Percentiles rank a stretch among this genome's conserved stretches.
phyloP scores from a whole-genome alignment of 2,329 filamentous ascomycete species.

The Plectosphaerella cucumerina region DNA sequence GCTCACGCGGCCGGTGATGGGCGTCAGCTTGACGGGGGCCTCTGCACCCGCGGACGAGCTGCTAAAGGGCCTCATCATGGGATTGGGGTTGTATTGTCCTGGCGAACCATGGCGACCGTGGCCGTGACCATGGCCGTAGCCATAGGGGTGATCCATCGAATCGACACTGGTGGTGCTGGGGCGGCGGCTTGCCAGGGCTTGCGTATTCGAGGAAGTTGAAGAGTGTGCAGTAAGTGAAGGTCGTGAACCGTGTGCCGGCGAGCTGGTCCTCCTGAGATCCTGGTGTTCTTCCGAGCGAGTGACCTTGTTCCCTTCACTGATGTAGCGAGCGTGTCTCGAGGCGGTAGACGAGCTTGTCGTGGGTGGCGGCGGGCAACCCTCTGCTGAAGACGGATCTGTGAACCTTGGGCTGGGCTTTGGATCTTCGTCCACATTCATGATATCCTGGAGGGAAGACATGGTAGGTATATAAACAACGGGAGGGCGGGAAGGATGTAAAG shows the following conservation, averaged over 20 bases:
- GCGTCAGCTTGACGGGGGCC: slow-evolving; percentile 46
- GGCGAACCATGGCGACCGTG: slow-evolving; percentile 20
- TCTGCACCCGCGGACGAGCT: slow-evolving; percentile 26
- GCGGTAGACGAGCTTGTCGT: not conserved
- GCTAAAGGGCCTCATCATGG: slow-evolving; percentile 39
- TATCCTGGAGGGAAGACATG: slow-evolving; percentile 53
- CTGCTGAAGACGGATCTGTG: slow-evolving; percentile 22
- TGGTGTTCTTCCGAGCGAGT: not conserved
- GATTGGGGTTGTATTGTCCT: slow-evolving; percentile 16
- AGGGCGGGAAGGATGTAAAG: slow-evolving; percentile 28
- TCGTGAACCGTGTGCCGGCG: slow-evolving; percentile 13
- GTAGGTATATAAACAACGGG: slow-evolving; percentile 25
- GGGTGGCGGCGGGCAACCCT: not conserved
- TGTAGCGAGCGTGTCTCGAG: not conserved
- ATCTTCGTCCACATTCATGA: slow-evolving; percentile 52
- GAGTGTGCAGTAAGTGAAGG: slow-evolving; percentile 21
- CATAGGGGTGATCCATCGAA: slow-evolving; percentile 39
- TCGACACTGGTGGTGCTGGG: slow-evolving; percentile 44
- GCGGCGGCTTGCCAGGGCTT: slow-evolving; percentile 23
- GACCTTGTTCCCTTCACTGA: not conserved
- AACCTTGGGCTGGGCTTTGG: slow-evolving; percentile 41
- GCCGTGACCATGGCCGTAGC: slow-evolving; percentile 13
- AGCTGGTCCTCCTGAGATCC: slow-evolving; percentile 4
- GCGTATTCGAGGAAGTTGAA: slow-evolving; percentile 20
- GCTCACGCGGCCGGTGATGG: slow-evolving; percentile 53